Evolutionary conservation across 208 protist species (phyloP).

Genomic region (Vickermania spadyakhi): DNA sequence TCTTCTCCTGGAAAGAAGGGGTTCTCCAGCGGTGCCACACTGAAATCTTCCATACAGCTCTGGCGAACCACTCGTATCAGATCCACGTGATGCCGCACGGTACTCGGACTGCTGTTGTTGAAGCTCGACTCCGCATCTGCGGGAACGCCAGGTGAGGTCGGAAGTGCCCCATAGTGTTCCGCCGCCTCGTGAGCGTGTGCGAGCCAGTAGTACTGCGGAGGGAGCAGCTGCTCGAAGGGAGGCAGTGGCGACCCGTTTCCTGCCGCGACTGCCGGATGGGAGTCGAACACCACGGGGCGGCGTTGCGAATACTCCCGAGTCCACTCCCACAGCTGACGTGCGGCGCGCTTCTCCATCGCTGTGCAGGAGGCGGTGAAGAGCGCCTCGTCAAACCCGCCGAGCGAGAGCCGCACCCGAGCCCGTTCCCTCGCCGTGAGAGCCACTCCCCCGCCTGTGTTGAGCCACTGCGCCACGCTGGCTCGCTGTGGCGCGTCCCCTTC

Average conservation of each 20-base stretch:
- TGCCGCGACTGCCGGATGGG: not conserved
- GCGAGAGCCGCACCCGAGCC: slow-evolving; percentile 48
- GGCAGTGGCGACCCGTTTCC: not conserved
- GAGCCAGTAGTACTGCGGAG: slow-evolving; percentile 72
- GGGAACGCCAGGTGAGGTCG: not conserved
- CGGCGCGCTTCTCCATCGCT: slow-evolving; percentile 38
- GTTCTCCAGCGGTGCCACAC: slow-evolving; percentile 59
- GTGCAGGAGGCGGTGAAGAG: slow-evolving; percentile 45
- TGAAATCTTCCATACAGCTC: slow-evolving; percentile 67
- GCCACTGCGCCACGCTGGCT: slow-evolving; percentile 39
- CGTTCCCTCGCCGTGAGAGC: not conserved
- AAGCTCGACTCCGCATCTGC: not conserved
- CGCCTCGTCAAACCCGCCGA: slow-evolving; percentile 73
- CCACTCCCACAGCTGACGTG: slow-evolving; percentile 51
- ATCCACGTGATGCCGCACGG: slow-evolving; percentile 1
- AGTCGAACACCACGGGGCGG: slow-evolving; percentile 5
- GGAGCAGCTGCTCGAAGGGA: slow-evolving; percentile 22
- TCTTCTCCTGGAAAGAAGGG: slow-evolving; percentile 83
- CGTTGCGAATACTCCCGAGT: slow-evolving; percentile 25
- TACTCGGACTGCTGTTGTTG: not conserved
- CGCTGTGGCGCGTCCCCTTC: too few species aligned
- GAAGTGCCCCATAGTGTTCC: slow-evolving; percentile 16
- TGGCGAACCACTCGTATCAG: slow-evolving; percentile 34
- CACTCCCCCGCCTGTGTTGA: not conserved
- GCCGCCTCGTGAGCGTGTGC: slow-evolving; percentile 47